A percentile compares a stretch with the other conserved stretches of the same genome.
phyloP scores from a whole-genome alignment of 345 rosid genomes.

The Psidium friedrichsthalianum region DNA sequence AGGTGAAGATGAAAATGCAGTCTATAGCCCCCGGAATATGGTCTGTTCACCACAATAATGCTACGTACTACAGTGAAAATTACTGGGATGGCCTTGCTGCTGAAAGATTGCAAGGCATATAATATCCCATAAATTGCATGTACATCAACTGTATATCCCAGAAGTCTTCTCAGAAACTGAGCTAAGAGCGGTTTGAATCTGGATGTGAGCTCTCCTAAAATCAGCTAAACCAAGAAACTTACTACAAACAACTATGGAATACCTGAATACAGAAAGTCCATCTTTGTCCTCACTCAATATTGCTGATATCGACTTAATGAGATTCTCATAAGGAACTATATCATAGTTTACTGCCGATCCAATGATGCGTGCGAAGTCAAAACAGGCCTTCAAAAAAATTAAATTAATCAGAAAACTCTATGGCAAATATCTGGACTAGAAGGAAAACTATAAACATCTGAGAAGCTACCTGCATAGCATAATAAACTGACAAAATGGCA shows the following conservation, averaged over 20 bases:
- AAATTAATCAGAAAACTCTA: slow-evolving; percentile 35
- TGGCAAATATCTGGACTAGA: neutral
- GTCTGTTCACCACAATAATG: neutral
- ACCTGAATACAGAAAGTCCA: slow-evolving; percentile 77
- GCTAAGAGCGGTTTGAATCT: neutral
- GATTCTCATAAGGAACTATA: slow-evolving; percentile 55
- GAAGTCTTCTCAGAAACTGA: neutral
- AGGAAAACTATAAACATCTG: slow-evolving; percentile 11
- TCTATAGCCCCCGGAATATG: neutral
- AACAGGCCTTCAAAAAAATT: slow-evolving; percentile 77
- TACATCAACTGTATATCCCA: neutral
- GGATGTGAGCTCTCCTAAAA: neutral
- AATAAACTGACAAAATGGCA: neutral
- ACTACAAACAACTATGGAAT: neutral
- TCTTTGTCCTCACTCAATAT: slow-evolving; percentile 61
- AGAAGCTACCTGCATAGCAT: neutral
- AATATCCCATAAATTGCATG: neutral
- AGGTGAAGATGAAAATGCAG: neutral
- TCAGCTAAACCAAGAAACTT: neutral
- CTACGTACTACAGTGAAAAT: neutral
- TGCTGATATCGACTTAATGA: slow-evolving; percentile 59
- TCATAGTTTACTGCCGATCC: slow-evolving; percentile 54
- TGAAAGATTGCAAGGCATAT: neutral
- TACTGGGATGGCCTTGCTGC: neutral
- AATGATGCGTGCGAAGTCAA: slow-evolving; percentile 68